Evolutionary conservation across 1,139 yeast genomes (phyloP), one percentile per base, ranked within the genome.

Genomic region (Hansenula lynferdii): DNA sequence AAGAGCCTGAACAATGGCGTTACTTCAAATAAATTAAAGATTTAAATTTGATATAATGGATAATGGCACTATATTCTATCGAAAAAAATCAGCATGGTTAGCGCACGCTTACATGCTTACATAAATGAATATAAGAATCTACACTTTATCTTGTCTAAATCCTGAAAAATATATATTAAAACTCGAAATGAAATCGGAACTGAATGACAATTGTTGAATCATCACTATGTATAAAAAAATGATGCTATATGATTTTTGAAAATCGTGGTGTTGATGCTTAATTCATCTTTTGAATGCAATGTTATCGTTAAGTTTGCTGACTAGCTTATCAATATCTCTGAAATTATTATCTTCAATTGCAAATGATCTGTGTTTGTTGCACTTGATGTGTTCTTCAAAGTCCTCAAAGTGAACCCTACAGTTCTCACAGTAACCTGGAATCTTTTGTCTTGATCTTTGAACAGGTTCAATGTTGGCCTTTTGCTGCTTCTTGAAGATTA

Each of bases 371-470:
- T 94, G 99, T 50, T 83, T 77, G 35, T 75, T 76, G 19, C 87
- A 72, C 24, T 57, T 56, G 36, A 87, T 75, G 57, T 92, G 99
- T 40, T 77, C 86, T 23, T 80, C 85, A 56, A 90, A 82, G 50
- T 77, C 76, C 38, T 85, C 90, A 56, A 85, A 92, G 56, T 84
- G 83, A 48, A 84, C 86, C 25, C 94, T 73, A 61, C 99, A 92
- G 60, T 92, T 94, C 57, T 92, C 99, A 64, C 98, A 92, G 61
- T 85, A 87, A 0, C 95, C 95, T 36, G 75, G 54, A 48, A 44
- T 52, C 45, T 51, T 68, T 41, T 54, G 50, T 34, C 66, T 72
- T 48, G 35, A 48, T 37, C 51, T 61, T 36, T 16, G 22, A 12
- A 23, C 31, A 19, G 19, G 31, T 28, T 28, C 31, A 19, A 28